A percentile compares a stretch with the other conserved stretches of the same genome.
These are phyloP conservation scores for Aspergillus transmontanensis DNA, from an alignment of 2,329 filamentous ascomycete species.

Conservation along the genomic window DNA sequence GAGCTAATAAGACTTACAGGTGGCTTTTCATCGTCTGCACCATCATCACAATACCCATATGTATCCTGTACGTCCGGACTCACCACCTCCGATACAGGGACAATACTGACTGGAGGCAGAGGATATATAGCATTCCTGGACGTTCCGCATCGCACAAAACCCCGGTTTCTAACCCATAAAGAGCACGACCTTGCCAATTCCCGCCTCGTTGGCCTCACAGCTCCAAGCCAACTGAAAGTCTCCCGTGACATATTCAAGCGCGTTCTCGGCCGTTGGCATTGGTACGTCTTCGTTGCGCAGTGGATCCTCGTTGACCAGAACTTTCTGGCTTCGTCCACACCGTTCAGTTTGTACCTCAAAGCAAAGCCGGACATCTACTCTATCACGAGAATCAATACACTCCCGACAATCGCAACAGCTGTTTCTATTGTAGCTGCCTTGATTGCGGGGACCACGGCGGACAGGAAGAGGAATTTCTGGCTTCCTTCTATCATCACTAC, in stretches of 20 bases:
- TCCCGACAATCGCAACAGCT: slow-evolving; percentile 46
- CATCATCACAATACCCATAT: slow-evolving; percentile 2
- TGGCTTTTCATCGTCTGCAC: slow-evolving; percentile 13
- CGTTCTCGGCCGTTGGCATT: slow-evolving; percentile 45
- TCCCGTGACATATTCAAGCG: slow-evolving; percentile 40
- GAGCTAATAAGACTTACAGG: not conserved
- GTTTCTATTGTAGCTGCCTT: slow-evolving; percentile 34
- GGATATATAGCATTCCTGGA: not conserved
- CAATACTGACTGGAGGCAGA: not conserved
- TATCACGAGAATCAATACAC: slow-evolving; percentile 44
- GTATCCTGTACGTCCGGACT: not conserved
- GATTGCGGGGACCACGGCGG: not conserved
- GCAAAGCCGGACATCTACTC: slow-evolving; percentile 41
- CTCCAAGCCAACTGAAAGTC: slow-evolving; percentile 14
- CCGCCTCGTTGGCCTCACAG: not conserved
- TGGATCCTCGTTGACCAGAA: slow-evolving; percentile 45
- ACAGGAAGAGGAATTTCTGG: not conserved
- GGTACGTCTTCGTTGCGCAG: slow-evolving; percentile 42
- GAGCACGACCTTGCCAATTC: not conserved
- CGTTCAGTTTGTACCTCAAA: slow-evolving; percentile 47
- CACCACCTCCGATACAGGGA: not conserved
- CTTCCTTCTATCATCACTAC: not conserved
- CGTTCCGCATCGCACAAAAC: not conserved
- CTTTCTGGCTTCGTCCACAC: slow-evolving; percentile 35
- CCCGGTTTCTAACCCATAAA: not conserved